Evolutionary conservation across 2,329 filamentous ascomycete genomes (phyloP).

Genomic region (Orbilia javanica): DNA sequence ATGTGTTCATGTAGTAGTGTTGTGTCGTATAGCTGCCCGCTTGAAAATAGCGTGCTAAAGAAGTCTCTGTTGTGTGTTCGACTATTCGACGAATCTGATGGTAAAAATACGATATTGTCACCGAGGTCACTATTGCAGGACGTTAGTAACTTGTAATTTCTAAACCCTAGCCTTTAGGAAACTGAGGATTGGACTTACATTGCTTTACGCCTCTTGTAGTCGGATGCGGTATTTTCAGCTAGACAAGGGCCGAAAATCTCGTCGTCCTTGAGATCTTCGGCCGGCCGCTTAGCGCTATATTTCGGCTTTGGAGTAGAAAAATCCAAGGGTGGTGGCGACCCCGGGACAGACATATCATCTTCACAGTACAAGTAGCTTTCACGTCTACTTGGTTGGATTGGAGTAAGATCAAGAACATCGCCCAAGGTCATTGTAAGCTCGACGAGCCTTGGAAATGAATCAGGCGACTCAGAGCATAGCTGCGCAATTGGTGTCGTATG

Average conservation of each 20-base stretch:
- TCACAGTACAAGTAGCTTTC: constrained; percentile 33
- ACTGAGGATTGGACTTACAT: background rate
- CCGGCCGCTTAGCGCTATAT: constrained; percentile 1
- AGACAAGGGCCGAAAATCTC: constrained; percentile 13
- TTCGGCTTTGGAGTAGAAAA: constrained; percentile 29
- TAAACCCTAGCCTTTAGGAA: no score
- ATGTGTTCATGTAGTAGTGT: constrained; percentile 17
- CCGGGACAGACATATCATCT: constrained; percentile 41
- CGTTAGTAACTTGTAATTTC: background rate
- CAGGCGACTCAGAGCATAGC: background rate
- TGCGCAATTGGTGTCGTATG: background rate
- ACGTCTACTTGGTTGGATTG: background rate
- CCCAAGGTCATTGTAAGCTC: constrained; percentile 38
- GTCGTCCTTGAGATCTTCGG: background rate
- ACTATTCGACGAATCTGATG: background rate
- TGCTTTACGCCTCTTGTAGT: constrained; percentile 9
- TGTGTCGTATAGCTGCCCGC: constrained; percentile 1
- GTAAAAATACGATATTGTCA: constrained; percentile 31
- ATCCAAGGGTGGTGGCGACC: constrained; percentile 32
- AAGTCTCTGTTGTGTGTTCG: constrained; percentile 1
- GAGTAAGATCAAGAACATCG: constrained; percentile 28
- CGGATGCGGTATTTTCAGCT: background rate
- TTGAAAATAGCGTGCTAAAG: constrained; percentile 31
- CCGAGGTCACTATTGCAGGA: constrained; percentile 12
- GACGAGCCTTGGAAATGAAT: constrained; percentile 38